A percentile compares a stretch with the other conserved stretches of the same genome.
Evolutionary conservation across 129 eudicot species (phyloP).

Genomic region (Glebionis coronaria): DNA sequence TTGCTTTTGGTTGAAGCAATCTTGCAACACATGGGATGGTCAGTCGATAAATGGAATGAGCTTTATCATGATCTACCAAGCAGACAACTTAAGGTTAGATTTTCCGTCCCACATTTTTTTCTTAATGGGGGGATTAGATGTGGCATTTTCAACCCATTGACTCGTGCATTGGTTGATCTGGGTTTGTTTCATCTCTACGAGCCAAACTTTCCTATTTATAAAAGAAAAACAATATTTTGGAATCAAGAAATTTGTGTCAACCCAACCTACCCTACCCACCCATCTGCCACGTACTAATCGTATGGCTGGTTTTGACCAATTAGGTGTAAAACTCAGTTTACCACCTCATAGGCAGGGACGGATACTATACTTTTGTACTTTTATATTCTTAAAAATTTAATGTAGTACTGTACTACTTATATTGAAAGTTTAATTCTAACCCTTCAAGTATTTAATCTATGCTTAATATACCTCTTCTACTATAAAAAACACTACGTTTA

Average conservation of each 20-base stretch:
- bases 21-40: conserved; percentile 75
- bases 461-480: no score
- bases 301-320: not conserved
- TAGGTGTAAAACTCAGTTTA: not conserved
- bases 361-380: no score
- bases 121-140: not conserved
- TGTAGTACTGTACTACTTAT: no score
- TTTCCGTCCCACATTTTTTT: not conserved
- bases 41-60: conserved; percentile 62
- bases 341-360: no score
- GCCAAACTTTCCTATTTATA: no score
- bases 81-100: conserved; percentile 80
- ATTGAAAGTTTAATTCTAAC: no score
- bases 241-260: not conserved
- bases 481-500: no score
- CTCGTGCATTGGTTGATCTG: not conserved
- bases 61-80: conserved; percentile 83
- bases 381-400: no score
- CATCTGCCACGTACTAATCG: not conserved
- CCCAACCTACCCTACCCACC: not conserved
- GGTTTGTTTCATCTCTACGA: not conserved
- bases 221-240: no score
- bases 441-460: no score
- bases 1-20: conserved; percentile 78
- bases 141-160: conserved; percentile 1